phyloP scores from a whole-genome alignment of 805 yeast genomes.

The Barnettozyma populi region DNA sequence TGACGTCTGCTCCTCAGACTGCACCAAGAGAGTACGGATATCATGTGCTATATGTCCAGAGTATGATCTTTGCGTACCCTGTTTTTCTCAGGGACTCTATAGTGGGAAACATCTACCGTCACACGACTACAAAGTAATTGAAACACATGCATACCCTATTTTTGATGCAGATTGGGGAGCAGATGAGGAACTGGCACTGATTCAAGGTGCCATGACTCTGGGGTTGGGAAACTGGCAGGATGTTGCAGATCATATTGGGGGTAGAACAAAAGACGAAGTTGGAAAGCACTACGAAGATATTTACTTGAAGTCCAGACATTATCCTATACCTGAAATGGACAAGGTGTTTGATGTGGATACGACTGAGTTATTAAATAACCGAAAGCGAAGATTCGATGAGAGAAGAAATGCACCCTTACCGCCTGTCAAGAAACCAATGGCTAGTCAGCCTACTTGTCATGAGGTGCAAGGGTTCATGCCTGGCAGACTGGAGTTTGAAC shows the following conservation, averaged over 20 bases:
- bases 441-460: slow-evolving; percentile 93
- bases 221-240: slow-evolving; percentile 99
- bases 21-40: slow-evolving; percentile 86
- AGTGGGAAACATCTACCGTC: slow-evolving; percentile 88
- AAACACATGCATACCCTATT: slow-evolving; percentile 92
- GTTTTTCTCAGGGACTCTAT: slow-evolving; percentile 79
- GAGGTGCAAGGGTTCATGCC: slow-evolving; percentile 99
- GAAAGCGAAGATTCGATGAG: slow-evolving; percentile 68
- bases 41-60: slow-evolving; percentile 90
- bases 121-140: slow-evolving; percentile 89
- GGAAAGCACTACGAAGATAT: slow-evolving; percentile 71
- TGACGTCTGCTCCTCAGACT: slow-evolving; percentile 94
- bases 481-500: slow-evolving; percentile 94
- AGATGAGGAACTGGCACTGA: slow-evolving; percentile 84
- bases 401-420: slow-evolving; percentile 72
- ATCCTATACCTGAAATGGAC: slow-evolving; percentile 87
- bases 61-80: slow-evolving; percentile 96
- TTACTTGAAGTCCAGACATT: slow-evolving; percentile 63
- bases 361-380: slow-evolving; percentile 57
- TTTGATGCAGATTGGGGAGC: slow-evolving; percentile 95
- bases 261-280: slow-evolving; percentile 87
- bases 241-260: slow-evolving; percentile 93
- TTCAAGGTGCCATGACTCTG: slow-evolving; percentile 86
- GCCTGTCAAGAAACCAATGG: slow-evolving; percentile 81
- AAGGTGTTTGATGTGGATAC: slow-evolving; percentile 63